phyloP scores from a whole-genome alignment of 2,329 filamentous ascomycete genomes.

The Sclerotinia sclerotiorum region DNA sequence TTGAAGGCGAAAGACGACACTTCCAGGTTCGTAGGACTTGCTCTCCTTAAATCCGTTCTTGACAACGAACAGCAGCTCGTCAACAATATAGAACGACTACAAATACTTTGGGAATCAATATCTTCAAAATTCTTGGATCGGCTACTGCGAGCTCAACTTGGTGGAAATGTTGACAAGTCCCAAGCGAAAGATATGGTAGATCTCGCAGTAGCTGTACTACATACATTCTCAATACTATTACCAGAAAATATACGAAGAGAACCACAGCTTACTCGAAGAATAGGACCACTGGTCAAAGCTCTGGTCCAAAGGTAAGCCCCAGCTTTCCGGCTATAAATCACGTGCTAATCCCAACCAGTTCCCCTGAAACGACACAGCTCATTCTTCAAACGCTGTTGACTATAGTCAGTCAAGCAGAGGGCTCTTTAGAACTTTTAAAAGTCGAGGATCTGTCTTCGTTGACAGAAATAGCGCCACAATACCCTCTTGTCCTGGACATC shows the following conservation, averaged over 20 bases:
- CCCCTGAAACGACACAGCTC: conserved; percentile 51
- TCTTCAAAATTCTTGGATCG: conserved; percentile 64
- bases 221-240: conserved; percentile 60
- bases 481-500: conserved; percentile 56
- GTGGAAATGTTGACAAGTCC: conserved; percentile 39
- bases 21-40: conserved; percentile 65
- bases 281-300: conserved; percentile 54
- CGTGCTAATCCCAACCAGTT: conserved; percentile 42
- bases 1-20: conserved; percentile 64
- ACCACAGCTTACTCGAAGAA: conserved; percentile 52
- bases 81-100: conserved; percentile 48
- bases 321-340: conserved; percentile 11
- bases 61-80: conserved; percentile 57
- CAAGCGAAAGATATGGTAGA: conserved; percentile 61
- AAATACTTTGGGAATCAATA: conserved; percentile 58
- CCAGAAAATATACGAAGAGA: conserved; percentile 49
- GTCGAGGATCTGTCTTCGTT: conserved; percentile 55
- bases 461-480: conserved; percentile 55
- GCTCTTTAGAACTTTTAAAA: conserved; percentile 50
- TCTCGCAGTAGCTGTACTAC: conserved; percentile 61
- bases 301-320: conserved; percentile 53
- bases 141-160: conserved; percentile 55
- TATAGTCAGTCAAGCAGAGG: conserved; percentile 53
- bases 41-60: conserved; percentile 63
- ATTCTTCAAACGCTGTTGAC: conserved; percentile 58